A percentile compares a stretch with the other conserved stretches of the same genome.
Evolutionary conservation across 208 protist genomes (phyloP).

Genomic region (Leishmania tarentolae): DNA sequence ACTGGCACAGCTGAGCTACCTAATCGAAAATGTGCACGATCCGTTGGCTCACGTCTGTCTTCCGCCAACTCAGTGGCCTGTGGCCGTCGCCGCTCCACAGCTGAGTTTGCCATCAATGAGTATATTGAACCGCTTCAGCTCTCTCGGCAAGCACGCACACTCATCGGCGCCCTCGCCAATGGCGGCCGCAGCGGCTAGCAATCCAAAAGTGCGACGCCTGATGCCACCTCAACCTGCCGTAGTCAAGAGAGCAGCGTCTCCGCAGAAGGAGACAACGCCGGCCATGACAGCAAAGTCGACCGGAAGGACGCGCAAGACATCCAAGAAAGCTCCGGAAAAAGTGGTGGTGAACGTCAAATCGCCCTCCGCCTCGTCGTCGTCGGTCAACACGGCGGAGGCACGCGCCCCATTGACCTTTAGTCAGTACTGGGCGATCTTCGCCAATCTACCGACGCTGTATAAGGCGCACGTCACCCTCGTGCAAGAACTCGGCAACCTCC

Average conservation of each 20-base stretch:
- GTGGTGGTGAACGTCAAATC: background rate
- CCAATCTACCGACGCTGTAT: constrained; percentile 67
- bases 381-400: background rate
- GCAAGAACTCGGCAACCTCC: constrained; percentile 39
- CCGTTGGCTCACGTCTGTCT: constrained; percentile 27
- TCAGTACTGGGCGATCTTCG: constrained; percentile 76
- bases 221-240: constrained; percentile 23
- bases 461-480: constrained; percentile 50
- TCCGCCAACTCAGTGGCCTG: constrained; percentile 26
- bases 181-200: background rate
- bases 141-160: constrained; percentile 5
- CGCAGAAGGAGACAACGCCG: background rate
- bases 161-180: background rate
- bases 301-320: background rate
- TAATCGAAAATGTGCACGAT: constrained; percentile 66
- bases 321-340: background rate
- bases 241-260: no score
- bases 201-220: background rate
- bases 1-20: constrained; percentile 63
- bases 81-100: background rate
- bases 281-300: background rate
- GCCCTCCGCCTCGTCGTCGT: background rate
- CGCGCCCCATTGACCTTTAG: constrained; percentile 31
- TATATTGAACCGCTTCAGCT: background rate
- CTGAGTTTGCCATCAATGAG: background rate